Evolutionary conservation across 371 early-diverging fungal genomes (phyloP).

Genomic region (Entomophthora muscae): DNA sequence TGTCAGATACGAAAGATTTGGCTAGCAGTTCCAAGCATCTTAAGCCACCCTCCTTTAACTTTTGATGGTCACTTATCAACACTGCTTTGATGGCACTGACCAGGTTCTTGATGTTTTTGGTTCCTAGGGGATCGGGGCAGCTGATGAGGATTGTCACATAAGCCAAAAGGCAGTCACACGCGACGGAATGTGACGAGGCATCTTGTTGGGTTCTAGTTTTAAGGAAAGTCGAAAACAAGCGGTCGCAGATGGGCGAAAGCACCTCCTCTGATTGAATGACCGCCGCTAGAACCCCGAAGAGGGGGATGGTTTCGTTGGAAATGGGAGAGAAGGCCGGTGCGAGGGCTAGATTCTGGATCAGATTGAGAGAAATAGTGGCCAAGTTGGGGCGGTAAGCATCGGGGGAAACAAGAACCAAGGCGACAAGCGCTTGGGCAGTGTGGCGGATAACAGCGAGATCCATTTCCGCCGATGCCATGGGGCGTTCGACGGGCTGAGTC

Average conservation of each 20-base stretch:
- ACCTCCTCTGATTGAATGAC: not conserved
- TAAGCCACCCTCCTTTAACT: not conserved
- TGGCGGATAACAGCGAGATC: not conserved
- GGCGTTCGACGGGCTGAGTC: not conserved
- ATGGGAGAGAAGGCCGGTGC: not conserved
- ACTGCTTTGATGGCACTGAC: not conserved
- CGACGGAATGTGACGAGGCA: not conserved
- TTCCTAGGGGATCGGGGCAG: not conserved
- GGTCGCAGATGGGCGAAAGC: not conserved
- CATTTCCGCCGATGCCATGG: not conserved
- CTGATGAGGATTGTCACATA: not conserved
- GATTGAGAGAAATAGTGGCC: not conserved
- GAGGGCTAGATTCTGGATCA: not conserved
- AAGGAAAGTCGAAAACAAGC: not conserved
- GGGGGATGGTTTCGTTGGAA: not conserved
- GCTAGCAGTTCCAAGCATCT: not conserved
- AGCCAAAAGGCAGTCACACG: not conserved
- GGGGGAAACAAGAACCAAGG: not conserved
- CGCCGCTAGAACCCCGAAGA: not conserved
- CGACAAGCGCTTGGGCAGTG: not conserved
- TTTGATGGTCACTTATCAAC: not conserved
- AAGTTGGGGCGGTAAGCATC: not conserved
- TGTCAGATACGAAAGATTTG: not conserved
- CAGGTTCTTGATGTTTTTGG: not conserved
- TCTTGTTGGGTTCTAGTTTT: not conserved